Base-by-base conservation (phyloP, 805 yeast species). In the Cyberlindnera maritima region DNA sequence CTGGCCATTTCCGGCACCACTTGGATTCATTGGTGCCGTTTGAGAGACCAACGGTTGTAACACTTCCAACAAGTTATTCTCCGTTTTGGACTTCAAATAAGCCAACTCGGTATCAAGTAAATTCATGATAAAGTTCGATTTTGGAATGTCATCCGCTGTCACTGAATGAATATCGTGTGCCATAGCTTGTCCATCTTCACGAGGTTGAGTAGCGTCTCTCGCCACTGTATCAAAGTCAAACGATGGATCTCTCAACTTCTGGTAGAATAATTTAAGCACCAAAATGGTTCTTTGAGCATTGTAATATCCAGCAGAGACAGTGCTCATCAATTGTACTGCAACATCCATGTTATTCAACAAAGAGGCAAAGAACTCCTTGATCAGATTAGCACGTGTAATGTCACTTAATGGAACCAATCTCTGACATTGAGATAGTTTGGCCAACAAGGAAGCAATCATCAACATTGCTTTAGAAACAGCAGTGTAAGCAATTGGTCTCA, bases 401-500 rank as follows among this genome's bases (percentile, higher is more conserved):
- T 53, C 51, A 7, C 46, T 20, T 1, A 32, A 20, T 10, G 49
- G 43, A 4, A 51, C 46, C 6, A 49, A 37, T 18, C 47, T 39
- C 23, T 51, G 52, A n/a, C 57, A 50, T 23, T 61, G 65, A 1
- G 50, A 26, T 12, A 56, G 15, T 45, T 57, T 54, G 2, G 56
- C 40, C 15, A 36, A 32, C 1, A 53, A 4, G 0, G 52, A 40
- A 2, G 44, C 35, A 9, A 52, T 32, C 23, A 53, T 43, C 17
- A 59, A 18, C 6, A 50, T 28, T 2, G 59, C 43, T 32, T 44
- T 57, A 1, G 44, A 37, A 2, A 55, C 32, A 1, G 59, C 50
- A 18, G 14, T 36, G n/a, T 42, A 44, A 0, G 57, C 51, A 6
- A 45, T 13, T 18, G 82, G 80, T 45, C 70, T 76, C 28, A 79